Evolutionary conservation across 2,329 filamentous ascomycete species (phyloP), one percentile per base, ranked within the genome.

Genomic region (Fusarium sp.): DNA sequence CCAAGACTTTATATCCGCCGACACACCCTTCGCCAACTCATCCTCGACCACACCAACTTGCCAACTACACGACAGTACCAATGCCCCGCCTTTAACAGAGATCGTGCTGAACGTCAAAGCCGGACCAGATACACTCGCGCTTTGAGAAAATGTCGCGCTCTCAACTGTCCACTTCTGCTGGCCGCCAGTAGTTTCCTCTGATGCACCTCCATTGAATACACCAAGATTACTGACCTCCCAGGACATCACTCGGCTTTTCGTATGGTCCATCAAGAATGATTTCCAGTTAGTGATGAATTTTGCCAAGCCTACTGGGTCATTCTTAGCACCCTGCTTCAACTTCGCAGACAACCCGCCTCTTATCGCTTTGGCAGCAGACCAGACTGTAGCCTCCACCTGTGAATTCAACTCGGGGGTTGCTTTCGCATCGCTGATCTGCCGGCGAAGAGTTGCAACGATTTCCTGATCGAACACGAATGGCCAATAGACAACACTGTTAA

Each of bases 281-380:
- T 49, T 53, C 57, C 65, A 69, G 35, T 70, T 58, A 3, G 30
- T 33, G 4, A 70, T 53, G 5, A 70, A 47, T 2, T 51, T 60
- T 5, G 55, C 32, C 1, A 69, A 43, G 0, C 66, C 66, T 2
- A 69, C 6, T 1, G 37, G 17, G 14, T 67, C 58, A 3, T 69
- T 65, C 8, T 55, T 69, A 0, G 53, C 46, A 0, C 62, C 56
- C 2, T n/a, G 17, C 24, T 68, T 67, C 8, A 71, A 39, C 6
- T 72, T 74, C 19, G 46, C 19, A 2, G 66, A 65, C 1, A 78
- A 19, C 9, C 58, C 55, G 4, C 48, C 39, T n/a, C 67, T 45
- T 15, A 77, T 40, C 0, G 68, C 59, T 7, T 28, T 48, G 0
- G 75, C 62, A 3, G 57, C 45, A 0, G 65, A 62, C 76, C 76